These are phyloP conservation scores for Skeletonema tropicum DNA, from an alignment of 108 stramenopile genomes.

Conservation along the genomic window DNA sequence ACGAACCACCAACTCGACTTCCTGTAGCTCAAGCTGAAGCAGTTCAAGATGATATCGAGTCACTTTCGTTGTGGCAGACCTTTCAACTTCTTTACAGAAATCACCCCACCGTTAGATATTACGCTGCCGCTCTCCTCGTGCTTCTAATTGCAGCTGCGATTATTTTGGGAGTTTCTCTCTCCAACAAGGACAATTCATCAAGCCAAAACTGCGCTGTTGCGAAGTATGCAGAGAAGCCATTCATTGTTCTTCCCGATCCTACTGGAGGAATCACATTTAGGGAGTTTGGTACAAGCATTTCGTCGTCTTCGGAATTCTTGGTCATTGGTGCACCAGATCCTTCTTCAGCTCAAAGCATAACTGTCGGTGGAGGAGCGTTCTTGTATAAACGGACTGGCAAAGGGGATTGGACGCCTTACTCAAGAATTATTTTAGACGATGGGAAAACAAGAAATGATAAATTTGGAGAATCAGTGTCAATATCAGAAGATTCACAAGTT, in stretches of 20 bases:
- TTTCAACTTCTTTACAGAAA: conserved; percentile 26
- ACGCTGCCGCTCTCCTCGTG: conserved; percentile 14
- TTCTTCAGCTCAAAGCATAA: conserved; percentile 13
- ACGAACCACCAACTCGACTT: background rate
- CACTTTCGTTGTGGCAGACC: conserved; percentile 34
- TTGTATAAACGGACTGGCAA: conserved; percentile 23
- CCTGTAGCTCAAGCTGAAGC: conserved; percentile 6
- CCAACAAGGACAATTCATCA: conserved; percentile 13
- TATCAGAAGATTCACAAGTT: conserved; percentile 33
- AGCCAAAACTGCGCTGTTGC: conserved; percentile 8
- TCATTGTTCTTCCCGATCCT: conserved; percentile 1
- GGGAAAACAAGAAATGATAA: conserved; percentile 18
- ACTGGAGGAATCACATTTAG: conserved; percentile 11
- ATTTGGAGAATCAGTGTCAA: conserved; percentile 37
- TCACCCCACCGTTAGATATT: conserved; percentile 19
- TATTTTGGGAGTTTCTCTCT: conserved; percentile 14
- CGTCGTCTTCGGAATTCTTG: conserved; percentile 24
- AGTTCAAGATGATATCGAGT: conserved; percentile 3
- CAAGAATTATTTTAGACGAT: conserved; percentile 29
- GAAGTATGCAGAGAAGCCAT: background rate
- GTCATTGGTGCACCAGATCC: conserved; percentile 26
- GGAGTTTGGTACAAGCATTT: conserved; percentile 27
- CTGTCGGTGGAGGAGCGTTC: conserved; percentile 28
- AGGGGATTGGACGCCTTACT: conserved; percentile 15
- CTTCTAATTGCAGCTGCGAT: conserved; percentile 15